A percentile compares a stretch with the other conserved stretches of the same genome.
Conservation (phyloP, 768 basidiomycete species). For the Goffeauzyma gilvescens region DNA sequence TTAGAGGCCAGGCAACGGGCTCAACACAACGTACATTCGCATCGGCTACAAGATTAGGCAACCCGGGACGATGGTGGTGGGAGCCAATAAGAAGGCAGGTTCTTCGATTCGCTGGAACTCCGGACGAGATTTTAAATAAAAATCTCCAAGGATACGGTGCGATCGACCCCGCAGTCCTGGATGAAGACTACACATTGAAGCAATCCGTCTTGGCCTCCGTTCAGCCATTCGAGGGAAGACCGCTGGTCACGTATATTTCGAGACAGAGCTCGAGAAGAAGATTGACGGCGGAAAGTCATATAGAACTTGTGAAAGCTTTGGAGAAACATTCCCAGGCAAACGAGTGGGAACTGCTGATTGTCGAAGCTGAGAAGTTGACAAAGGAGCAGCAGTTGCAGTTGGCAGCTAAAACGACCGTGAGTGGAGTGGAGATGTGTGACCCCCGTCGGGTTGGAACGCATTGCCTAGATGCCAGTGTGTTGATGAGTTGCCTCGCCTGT, state of each 20-base stretch:
- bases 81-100: conserved; percentile 49
- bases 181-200: conserved; percentile 1
- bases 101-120: conserved; percentile 47
- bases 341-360: conserved; percentile 45
- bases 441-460: neutral
- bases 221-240: conserved; percentile 31
- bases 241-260: conserved; percentile 81
- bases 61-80: conserved; percentile 52
- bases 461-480: no score
- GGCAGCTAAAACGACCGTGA: conserved; percentile 29
- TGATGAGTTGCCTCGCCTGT: neutral
- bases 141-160: conserved; percentile 26
- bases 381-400: conserved; percentile 31
- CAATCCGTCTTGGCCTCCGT: neutral
- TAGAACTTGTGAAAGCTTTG: conserved; percentile 54
- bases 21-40: conserved; percentile 49
- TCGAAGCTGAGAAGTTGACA: conserved; percentile 29
- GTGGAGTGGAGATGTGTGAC: conserved; percentile 6
- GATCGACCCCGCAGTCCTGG: conserved; percentile 16
- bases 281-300: conserved; percentile 58
- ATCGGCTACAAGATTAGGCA: conserved; percentile 37
- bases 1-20: conserved; percentile 48
- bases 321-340: conserved; percentile 46
- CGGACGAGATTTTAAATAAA: conserved; percentile 21
- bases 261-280: conserved; percentile 62